phyloP scores from a whole-genome alignment of 176 grass and related monocot species.

The Puccinellia tenuiflora region DNA sequence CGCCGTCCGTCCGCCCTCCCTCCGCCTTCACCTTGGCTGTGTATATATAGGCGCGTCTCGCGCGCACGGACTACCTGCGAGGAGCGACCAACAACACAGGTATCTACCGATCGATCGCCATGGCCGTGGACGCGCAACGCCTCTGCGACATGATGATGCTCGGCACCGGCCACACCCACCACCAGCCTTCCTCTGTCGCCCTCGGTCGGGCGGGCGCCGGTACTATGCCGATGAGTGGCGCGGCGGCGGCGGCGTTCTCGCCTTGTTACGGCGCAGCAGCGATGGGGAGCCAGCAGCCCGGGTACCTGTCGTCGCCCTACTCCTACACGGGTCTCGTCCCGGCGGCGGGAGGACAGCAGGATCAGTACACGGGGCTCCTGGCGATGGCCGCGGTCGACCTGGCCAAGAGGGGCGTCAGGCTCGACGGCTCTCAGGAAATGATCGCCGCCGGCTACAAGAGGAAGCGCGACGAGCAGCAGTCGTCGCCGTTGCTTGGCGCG shows the following conservation, averaged over 20 bases:
- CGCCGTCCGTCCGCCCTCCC: background rate
- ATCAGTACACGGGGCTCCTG: conserved; percentile 9
- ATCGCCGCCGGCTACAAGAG: conserved; percentile 8
- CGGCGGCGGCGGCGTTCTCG: background rate
- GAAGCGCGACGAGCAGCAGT: conserved; percentile 13
- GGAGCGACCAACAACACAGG: background rate
- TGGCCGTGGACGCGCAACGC: conserved; percentile 62
- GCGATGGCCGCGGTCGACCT: background rate
- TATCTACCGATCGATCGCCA: background rate
- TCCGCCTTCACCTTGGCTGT: background rate
- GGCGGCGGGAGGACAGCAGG: background rate
- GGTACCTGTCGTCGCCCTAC: background rate
- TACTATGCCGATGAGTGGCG: background rate
- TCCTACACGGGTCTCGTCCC: background rate
- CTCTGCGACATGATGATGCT: conserved; percentile 24
- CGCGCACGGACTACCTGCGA: background rate
- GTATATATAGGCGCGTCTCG: background rate
- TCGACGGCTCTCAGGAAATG: conserved; percentile 12
- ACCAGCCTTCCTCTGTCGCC: background rate
- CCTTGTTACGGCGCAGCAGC: background rate
- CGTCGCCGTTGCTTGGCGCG: background rate
- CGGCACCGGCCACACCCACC: conserved; percentile 21
- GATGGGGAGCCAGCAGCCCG: background rate
- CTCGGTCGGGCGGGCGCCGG: background rate
- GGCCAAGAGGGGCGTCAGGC: conserved; percentile 38